A percentile compares a stretch with the other conserved stretches of the same genome.
phyloP scores from a whole-genome alignment of 441 rosid species.

The Flueggea neowawraea region DNA sequence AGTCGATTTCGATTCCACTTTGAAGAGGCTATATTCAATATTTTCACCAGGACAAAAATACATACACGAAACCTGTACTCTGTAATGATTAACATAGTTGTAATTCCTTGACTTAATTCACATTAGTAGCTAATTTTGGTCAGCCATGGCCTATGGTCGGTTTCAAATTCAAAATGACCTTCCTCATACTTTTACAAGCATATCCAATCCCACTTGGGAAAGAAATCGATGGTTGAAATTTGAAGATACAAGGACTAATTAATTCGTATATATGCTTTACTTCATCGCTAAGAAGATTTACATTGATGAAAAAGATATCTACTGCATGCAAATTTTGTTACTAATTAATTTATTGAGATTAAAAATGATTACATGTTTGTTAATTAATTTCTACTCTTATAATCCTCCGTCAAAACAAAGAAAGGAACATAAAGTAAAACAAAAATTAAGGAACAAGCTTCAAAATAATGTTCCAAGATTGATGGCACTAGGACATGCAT shows the following conservation, averaged over 20 bases:
- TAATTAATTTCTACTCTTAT: too few species aligned
- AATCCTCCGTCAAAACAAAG: too few species aligned
- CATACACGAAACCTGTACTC: background rate
- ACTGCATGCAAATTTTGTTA: background rate
- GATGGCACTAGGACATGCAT: background rate
- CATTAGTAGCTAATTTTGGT: conserved; percentile 12
- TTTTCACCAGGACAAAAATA: background rate
- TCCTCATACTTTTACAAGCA: too few species aligned
- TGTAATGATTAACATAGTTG: conserved; percentile 25
- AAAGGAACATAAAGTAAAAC: background rate
- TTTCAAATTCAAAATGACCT: conserved; percentile 14
- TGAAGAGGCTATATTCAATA: conserved; percentile 14
- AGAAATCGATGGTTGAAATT: too few species aligned
- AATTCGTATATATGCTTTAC: conserved; percentile 11
- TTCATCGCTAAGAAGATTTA: conserved; percentile 9
- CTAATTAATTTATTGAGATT: background rate
- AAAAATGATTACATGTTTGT: too few species aligned
- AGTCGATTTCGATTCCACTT: conserved; percentile 3
- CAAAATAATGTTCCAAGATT: background rate
- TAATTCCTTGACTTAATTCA: conserved; percentile 21
- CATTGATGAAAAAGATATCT: conserved; percentile 3
- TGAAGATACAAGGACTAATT: too few species aligned
- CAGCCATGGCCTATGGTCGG: conserved; percentile 12
- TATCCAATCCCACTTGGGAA: too few species aligned
- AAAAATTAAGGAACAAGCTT: background rate